Conservation (phyloP, 2,329 filamentous ascomycete species). For the Exophiala viscosa region DNA sequence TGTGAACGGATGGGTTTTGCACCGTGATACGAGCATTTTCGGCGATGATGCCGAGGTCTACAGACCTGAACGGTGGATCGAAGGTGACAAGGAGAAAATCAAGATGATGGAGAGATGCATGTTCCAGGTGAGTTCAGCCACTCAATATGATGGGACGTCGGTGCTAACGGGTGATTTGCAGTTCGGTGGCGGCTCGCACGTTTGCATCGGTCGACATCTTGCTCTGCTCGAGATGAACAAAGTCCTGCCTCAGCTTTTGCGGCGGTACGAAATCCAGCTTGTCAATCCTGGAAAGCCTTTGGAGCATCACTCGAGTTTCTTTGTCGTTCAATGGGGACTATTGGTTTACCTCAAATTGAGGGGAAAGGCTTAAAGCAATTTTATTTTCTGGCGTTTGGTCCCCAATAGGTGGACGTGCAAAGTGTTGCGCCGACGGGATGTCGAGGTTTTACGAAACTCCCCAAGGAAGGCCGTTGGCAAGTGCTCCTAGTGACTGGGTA, state of each 20-base stretch:
- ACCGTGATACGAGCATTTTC: constrained; percentile 41
- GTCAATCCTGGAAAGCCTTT: constrained; percentile 50
- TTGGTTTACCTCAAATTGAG: constrained; percentile 48
- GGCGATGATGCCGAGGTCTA: constrained; percentile 39
- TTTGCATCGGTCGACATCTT: constrained; percentile 56
- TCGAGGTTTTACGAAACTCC: background rate
- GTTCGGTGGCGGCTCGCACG: constrained; percentile 54
- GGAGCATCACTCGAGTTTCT: constrained; percentile 56
- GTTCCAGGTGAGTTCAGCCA: constrained; percentile 47
- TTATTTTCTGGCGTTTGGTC: no score
- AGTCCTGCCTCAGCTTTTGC: constrained; percentile 52
- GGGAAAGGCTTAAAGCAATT: constrained; percentile 17
- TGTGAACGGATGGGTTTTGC: constrained; percentile 39
- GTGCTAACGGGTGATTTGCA: background rate
- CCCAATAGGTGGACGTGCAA: no score
- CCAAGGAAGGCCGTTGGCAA: background rate
- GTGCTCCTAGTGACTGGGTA: no score
- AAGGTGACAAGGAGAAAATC: constrained; percentile 21
- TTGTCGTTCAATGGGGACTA: constrained; percentile 57
- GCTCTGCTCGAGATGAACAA: constrained; percentile 59
- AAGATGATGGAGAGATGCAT: constrained; percentile 55
- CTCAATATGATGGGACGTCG: background rate
- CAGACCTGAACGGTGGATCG: constrained; percentile 46
- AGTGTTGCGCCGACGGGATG: background rate
- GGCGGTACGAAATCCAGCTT: constrained; percentile 54